Conservation (phyloP, 495 filamentous ascomycete species). For the Beverwykella pulmonaria region DNA sequence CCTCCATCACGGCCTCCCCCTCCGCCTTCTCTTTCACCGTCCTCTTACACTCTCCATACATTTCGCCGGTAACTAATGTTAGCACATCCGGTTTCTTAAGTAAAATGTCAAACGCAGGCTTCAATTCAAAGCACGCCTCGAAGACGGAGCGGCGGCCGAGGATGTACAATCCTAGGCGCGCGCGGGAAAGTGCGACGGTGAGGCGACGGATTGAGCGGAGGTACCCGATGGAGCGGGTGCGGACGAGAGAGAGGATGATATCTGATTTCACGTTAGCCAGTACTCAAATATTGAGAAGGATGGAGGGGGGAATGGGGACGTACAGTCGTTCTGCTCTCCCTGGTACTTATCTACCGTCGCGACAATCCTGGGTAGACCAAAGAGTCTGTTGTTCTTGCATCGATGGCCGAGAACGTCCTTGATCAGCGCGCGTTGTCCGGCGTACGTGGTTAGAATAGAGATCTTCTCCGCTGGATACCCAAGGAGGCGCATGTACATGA, state of each 20-base stretch:
- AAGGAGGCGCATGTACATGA: conserved; percentile 95
- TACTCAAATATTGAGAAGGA: background rate
- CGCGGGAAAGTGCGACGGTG: conserved; percentile 94
- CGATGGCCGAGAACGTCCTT: conserved; percentile 85
- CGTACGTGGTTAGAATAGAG: conserved; percentile 89
- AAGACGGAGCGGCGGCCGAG: conserved; percentile 90
- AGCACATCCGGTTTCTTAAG: conserved; percentile 74
- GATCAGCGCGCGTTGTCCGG: conserved; percentile 90
- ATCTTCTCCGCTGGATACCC: conserved; percentile 93
- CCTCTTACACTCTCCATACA: conserved; percentile 66
- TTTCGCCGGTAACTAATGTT: conserved; percentile 77
- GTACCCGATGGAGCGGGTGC: conserved; percentile 89
- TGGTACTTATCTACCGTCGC: conserved; percentile 98
- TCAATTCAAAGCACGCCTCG: conserved; percentile 83
- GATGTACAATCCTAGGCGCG: conserved; percentile 88
- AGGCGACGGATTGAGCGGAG: conserved; percentile 90
- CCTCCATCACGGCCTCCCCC: conserved; percentile 69
- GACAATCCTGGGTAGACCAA: conserved; percentile 87
- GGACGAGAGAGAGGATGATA: conserved; percentile 87
- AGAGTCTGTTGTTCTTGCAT: conserved; percentile 79
- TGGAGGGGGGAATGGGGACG: background rate
- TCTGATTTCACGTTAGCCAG: too few species aligned
- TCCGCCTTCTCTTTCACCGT: conserved; percentile 63
- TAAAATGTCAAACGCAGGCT: conserved; percentile 77
- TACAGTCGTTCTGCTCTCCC: conserved; percentile 98